Evolutionary conservation across 192 early-diverging fungal genomes (phyloP).

Genomic region (Powellomyces hirtus): DNA sequence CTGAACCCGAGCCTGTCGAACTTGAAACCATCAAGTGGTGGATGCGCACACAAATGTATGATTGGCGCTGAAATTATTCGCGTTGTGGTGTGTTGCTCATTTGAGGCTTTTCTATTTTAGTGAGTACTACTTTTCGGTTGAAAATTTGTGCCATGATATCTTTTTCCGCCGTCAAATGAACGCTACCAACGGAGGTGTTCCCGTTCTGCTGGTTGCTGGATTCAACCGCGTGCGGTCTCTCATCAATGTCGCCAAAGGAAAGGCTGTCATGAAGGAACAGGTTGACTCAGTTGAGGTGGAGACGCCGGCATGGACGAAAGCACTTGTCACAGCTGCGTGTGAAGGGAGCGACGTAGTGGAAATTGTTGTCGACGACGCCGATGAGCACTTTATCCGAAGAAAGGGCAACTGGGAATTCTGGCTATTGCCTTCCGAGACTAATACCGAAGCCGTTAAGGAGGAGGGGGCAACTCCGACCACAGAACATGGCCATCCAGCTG

Average conservation of each 20-base stretch:
- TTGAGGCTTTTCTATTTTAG: conserved; percentile 36
- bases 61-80: not conserved
- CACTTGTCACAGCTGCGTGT: conserved; percentile 29
- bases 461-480: not conserved
- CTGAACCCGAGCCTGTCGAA: conserved; percentile 29
- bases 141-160: conserved; percentile 95
- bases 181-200: conserved; percentile 72
- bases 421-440: conserved; percentile 48
- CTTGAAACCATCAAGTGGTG: conserved; percentile 41
- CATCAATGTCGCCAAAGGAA: conserved; percentile 26
- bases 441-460: not conserved
- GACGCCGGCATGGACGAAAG: conserved; percentile 22
- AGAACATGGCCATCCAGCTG: not conserved
- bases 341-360: conserved; percentile 55
- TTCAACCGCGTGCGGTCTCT: conserved; percentile 79
- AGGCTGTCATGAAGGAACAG: not conserved
- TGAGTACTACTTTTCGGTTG: conserved; percentile 96
- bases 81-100: conserved; percentile 32
- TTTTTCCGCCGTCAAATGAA: conserved; percentile 95
- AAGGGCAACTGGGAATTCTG: conserved; percentile 82
- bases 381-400: conserved; percentile 37
- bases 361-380: conserved; percentile 49
- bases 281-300: not conserved
- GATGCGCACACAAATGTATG: conserved; percentile 46
- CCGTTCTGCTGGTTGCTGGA: conserved; percentile 69